Evolutionary conservation across 306 rosid genomes (phyloP).

Genomic region (Lathyrus aphaca): DNA sequence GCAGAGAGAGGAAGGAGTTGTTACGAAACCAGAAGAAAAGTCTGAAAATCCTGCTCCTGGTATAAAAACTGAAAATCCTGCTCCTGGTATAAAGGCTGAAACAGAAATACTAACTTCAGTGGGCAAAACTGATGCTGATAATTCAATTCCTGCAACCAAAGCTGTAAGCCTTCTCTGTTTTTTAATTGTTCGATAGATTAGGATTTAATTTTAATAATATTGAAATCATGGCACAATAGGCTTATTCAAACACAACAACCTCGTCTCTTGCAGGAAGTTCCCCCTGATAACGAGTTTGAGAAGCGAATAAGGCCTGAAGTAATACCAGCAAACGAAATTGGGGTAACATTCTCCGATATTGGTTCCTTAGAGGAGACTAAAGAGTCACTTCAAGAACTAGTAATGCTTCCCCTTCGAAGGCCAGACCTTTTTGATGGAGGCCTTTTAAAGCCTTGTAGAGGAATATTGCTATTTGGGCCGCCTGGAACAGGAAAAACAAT

Average conservation of each 20-base stretch:
- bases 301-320: constrained; percentile 92
- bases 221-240: constrained; percentile 15
- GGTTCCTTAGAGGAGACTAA: constrained; percentile 89
- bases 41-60: constrained; percentile 46
- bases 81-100: constrained; percentile 53
- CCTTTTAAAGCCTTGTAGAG: constrained; percentile 87
- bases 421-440: constrained; percentile 93
- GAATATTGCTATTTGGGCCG: constrained; percentile 93
- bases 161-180: constrained; percentile 49
- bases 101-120: constrained; percentile 47
- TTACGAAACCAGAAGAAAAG: constrained; percentile 55
- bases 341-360: constrained; percentile 77
- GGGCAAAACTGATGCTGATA: constrained; percentile 53
- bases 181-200: not conserved
- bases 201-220: not conserved
- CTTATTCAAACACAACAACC: constrained; percentile 27
- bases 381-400: constrained; percentile 95
- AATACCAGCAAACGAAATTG: constrained; percentile 82
- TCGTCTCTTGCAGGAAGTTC: constrained; percentile 61
- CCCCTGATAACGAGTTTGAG: constrained; percentile 90
- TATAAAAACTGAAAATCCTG: constrained; percentile 40
- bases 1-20: constrained; percentile 44
- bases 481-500: constrained; percentile 98
- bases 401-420: constrained; percentile 91
- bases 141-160: constrained; percentile 55